phyloP scores from a whole-genome alignment of 768 basidiomycete genomes.

The Tulasnella sp. region DNA sequence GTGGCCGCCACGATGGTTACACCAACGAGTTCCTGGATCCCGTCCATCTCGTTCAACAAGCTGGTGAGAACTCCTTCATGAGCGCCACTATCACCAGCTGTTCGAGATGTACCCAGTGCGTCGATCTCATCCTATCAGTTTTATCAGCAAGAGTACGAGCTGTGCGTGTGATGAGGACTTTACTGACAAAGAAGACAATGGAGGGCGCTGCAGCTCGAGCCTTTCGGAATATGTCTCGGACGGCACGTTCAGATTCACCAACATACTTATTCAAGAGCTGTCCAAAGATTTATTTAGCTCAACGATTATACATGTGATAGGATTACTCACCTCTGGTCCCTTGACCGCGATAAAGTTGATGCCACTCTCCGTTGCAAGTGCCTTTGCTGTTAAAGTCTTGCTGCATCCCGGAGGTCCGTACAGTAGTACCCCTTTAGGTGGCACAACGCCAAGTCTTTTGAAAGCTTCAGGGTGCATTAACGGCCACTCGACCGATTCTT shows the following conservation, averaged over 20 bases:
- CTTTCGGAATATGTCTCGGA: slow-evolving; percentile 90
- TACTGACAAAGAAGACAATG: slow-evolving; percentile 87
- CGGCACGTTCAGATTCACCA: slow-evolving; percentile 90
- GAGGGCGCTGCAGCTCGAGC: slow-evolving; percentile 89
- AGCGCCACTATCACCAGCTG: slow-evolving; percentile 36
- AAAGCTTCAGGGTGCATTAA: slow-evolving; percentile 77
- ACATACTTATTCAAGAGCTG: slow-evolving; percentile 94
- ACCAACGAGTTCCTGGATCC: slow-evolving; percentile 84
- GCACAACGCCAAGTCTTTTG: slow-evolving; percentile 68
- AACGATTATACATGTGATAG: not conserved
- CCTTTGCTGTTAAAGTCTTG: slow-evolving; percentile 85
- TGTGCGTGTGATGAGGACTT: not conserved
- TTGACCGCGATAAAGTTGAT: slow-evolving; percentile 96
- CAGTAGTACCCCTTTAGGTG: slow-evolving; percentile 79
- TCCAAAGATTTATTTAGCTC: not conserved
- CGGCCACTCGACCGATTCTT: slow-evolving; percentile 94
- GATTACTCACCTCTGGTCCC: slow-evolving; percentile 71
- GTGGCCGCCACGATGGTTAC: slow-evolving; percentile 96
- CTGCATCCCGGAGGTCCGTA: slow-evolving; percentile 98
- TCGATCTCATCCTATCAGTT: slow-evolving; percentile 82
- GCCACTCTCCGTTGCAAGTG: slow-evolving; percentile 85
- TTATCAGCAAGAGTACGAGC: not conserved
- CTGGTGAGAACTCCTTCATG: slow-evolving; percentile 89
- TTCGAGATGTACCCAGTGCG: slow-evolving; percentile 72
- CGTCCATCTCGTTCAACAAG: slow-evolving; percentile 96